These are phyloP conservation scores for Triangularia verruculosa DNA, from an alignment of 2,329 filamentous ascomycete species.

Conservation along the genomic window DNA sequence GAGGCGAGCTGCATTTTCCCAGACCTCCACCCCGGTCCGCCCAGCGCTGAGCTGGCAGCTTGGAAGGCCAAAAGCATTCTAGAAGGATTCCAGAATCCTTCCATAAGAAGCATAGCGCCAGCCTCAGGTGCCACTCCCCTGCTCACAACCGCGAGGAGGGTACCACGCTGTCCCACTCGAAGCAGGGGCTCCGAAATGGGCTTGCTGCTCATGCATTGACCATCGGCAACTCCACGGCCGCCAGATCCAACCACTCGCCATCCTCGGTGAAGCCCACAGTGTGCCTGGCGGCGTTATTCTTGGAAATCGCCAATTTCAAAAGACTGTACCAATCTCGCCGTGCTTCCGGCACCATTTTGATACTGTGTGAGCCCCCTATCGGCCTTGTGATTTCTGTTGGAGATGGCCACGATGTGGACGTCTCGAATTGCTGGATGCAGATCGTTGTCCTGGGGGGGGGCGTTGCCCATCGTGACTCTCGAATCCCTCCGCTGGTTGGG, in stretches of 20 bases:
- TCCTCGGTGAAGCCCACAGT: not conserved
- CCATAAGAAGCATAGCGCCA: slow-evolving; percentile 13
- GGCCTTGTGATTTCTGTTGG: not conserved
- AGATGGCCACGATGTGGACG: not conserved
- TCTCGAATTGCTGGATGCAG: not conserved
- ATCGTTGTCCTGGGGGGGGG: not conserved
- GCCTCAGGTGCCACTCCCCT: slow-evolving; percentile 21
- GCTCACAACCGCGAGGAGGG: slow-evolving; percentile 5
- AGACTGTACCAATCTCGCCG: slow-evolving; percentile 17
- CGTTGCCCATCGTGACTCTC: not conserved
- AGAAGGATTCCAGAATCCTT: slow-evolving; percentile 27
- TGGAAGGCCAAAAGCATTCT: slow-evolving; percentile 21
- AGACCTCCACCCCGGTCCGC: slow-evolving; percentile 2
- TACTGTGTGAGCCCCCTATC: not conserved
- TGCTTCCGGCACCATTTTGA: not conserved
- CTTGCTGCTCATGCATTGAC: slow-evolving; percentile 17
- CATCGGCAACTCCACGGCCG: slow-evolving; percentile 17
- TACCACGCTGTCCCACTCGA: not conserved
- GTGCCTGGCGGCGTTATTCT: slow-evolving; percentile 12
- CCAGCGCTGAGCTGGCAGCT: not conserved
- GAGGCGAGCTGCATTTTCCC: slow-evolving; percentile 15
- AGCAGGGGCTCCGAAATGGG: slow-evolving; percentile 13
- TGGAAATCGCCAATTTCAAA: slow-evolving; percentile 9
- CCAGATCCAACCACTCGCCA: not conserved
- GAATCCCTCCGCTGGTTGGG: not conserved